Evolutionary conservation across 768 basidiomycete genomes (phyloP).

Genomic region (Phlebiopsis flavidoalba): DNA sequence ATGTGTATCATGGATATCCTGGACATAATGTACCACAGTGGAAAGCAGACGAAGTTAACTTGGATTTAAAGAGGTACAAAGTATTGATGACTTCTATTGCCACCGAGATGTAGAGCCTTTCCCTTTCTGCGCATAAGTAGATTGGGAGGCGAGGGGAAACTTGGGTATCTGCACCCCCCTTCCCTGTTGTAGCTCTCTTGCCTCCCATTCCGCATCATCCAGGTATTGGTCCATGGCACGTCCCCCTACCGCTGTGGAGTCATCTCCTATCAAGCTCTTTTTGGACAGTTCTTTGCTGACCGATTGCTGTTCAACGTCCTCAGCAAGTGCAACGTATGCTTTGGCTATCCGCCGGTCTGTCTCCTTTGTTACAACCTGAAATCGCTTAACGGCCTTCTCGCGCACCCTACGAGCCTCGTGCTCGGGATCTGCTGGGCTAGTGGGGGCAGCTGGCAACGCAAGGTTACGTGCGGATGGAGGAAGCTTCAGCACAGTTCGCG

Average conservation of each 20-base stretch:
- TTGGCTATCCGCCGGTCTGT: constrained; percentile 21
- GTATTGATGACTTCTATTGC: background rate
- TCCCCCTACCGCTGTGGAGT: constrained; percentile 27
- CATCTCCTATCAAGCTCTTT: constrained; percentile 12
- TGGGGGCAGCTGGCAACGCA: constrained; percentile 18
- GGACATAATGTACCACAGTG: constrained; percentile 4
- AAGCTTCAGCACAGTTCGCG: constrained; percentile 50
- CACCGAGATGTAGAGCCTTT: background rate
- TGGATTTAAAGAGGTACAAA: background rate
- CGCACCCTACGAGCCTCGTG: constrained; percentile 39
- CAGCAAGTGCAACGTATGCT: constrained; percentile 58
- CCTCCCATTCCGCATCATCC: constrained; percentile 70
- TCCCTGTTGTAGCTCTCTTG: constrained; percentile 28
- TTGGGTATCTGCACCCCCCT: constrained; percentile 18
- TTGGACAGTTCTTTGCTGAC: background rate
- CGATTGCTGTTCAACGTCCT: constrained; percentile 6
- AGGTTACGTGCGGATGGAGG: constrained; percentile 36
- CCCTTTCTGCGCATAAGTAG: background rate
- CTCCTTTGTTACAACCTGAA: constrained; percentile 22
- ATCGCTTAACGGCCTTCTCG: constrained; percentile 13
- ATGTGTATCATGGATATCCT: constrained; percentile 3
- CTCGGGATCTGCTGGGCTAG: constrained; percentile 27
- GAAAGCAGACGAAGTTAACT: background rate
- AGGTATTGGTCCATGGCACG: constrained; percentile 56
- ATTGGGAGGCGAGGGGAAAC: constrained; percentile 16